A percentile compares a stretch with the other conserved stretches of the same genome.
phyloP scores from a whole-genome alignment of 352 stramenopile species.

The Phytophthora vignae region DNA sequence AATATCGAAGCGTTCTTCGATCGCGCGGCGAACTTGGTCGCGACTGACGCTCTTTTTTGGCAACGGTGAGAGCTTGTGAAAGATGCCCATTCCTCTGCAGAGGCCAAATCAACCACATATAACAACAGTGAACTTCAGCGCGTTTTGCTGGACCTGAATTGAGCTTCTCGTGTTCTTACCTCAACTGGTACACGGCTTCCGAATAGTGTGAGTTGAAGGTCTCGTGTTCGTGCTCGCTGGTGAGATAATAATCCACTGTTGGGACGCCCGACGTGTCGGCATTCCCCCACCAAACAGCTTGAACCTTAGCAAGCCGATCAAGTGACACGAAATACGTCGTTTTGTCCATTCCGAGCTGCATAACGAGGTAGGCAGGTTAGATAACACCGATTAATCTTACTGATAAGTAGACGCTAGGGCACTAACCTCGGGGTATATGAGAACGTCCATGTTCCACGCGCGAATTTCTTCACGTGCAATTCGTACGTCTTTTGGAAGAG shows the following conservation, averaged over 20 bases:
- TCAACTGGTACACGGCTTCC: slow-evolving; percentile 64
- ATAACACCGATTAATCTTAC: background rate
- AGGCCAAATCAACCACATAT: background rate
- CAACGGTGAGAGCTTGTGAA: slow-evolving; percentile 51
- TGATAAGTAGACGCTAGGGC: background rate
- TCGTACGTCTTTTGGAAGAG: slow-evolving; percentile 58
- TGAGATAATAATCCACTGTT: slow-evolving; percentile 74
- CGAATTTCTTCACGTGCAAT: slow-evolving; percentile 59
- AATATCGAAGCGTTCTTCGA: slow-evolving; percentile 70
- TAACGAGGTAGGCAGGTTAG: slow-evolving; percentile 13
- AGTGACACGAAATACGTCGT: slow-evolving; percentile 82
- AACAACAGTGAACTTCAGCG: background rate
- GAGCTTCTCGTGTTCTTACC: slow-evolving; percentile 39
- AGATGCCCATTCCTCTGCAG: slow-evolving; percentile 73
- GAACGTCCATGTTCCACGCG: slow-evolving; percentile 60
- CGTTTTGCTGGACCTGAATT: background rate
- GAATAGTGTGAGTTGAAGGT: slow-evolving; percentile 63
- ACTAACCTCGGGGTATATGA: slow-evolving; percentile 78
- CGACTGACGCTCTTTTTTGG: slow-evolving; percentile 48
- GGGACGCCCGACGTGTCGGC: slow-evolving; percentile 74
- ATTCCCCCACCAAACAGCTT: slow-evolving; percentile 83
- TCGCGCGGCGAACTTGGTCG: slow-evolving; percentile 51
- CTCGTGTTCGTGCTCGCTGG: slow-evolving; percentile 70
- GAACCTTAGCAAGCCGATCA: slow-evolving; percentile 65
- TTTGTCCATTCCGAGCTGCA: slow-evolving; percentile 80